Evolutionary conservation across 1,139 yeast species (phyloP).

Genomic region (Martiniozyma asiatica): DNA sequence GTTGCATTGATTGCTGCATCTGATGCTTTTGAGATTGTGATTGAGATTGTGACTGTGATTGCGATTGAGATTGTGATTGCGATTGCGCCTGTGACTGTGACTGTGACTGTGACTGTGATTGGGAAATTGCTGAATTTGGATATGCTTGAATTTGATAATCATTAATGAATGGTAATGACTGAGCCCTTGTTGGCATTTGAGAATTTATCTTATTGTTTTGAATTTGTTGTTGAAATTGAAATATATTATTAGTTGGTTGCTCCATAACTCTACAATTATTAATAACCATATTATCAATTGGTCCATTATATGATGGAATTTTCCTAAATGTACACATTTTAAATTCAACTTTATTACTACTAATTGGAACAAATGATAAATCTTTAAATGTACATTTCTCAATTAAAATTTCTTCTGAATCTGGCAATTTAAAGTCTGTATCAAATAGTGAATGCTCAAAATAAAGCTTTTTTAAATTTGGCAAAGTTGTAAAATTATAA

Average conservation of each 20-base stretch:
- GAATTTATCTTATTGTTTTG: constrained; percentile 7
- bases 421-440: constrained; percentile 19
- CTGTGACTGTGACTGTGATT: constrained; percentile 1
- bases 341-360: constrained; percentile 16
- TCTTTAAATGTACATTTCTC: constrained; percentile 22
- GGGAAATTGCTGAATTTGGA: too few relatives aligned
- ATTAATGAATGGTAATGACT: neutral
- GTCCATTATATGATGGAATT: constrained; percentile 18
- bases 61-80: constrained; percentile 1
- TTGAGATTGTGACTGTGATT: too few relatives aligned
- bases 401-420: constrained; percentile 17
- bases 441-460: constrained; percentile 21
- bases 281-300: constrained; percentile 16
- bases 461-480: constrained; percentile 16
- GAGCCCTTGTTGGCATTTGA: too few relatives aligned
- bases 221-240: constrained; percentile 16
- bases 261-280: constrained; percentile 21
- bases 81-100: constrained; percentile 2
- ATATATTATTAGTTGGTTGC: constrained; percentile 16
- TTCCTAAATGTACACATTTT: constrained; percentile 22
- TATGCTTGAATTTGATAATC: too few relatives aligned
- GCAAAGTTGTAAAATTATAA: constrained; percentile 16
- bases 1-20: too few relatives aligned
- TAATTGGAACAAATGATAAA: constrained; percentile 14
- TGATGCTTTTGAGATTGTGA: too few relatives aligned